These are phyloP conservation scores for Clavispora carvajalis DNA, from an alignment of 805 yeast genomes.

Conservation along the genomic window DNA sequence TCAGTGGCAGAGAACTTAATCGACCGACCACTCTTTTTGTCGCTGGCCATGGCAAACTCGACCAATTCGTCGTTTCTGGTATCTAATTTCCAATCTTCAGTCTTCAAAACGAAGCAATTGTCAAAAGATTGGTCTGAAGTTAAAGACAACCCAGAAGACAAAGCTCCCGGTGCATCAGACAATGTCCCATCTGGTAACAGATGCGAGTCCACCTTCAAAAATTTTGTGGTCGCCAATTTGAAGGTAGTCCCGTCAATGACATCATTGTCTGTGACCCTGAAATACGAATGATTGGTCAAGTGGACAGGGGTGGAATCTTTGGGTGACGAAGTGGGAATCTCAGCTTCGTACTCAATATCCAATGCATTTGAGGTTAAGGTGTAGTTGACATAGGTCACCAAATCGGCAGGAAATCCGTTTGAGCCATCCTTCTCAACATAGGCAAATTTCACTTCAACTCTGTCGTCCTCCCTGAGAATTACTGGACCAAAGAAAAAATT, in stretches of 20 bases:
- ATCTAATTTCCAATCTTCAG: slow-evolving; percentile 33
- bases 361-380: slow-evolving; percentile 35
- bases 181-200: slow-evolving; percentile 44
- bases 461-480: slow-evolving; percentile 26
- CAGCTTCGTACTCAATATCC: slow-evolving; percentile 44
- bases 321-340: slow-evolving; percentile 19
- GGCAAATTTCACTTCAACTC: slow-evolving; percentile 31
- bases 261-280: slow-evolving; percentile 37
- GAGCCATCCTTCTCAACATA: slow-evolving; percentile 42
- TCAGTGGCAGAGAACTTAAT: slow-evolving; percentile 51
- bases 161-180: slow-evolving; percentile 14
- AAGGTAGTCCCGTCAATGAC: slow-evolving; percentile 29
- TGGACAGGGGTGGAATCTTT: slow-evolving; percentile 47
- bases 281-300: slow-evolving; percentile 61
- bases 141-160: slow-evolving; percentile 13
- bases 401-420: slow-evolving; percentile 59
- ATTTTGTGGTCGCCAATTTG: slow-evolving; percentile 32
- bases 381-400: slow-evolving; percentile 44
- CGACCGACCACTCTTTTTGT: slow-evolving; percentile 39
- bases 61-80: slow-evolving; percentile 38
- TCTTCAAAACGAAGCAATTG: slow-evolving; percentile 46
- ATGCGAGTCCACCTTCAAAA: slow-evolving; percentile 37
- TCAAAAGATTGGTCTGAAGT: slow-evolving; percentile 20
- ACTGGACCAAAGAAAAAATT: slow-evolving; percentile 51
- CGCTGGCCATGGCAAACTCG: slow-evolving; percentile 38